Conservation (phyloP, 306 rosid species). For the Prunus salicina region DNA sequence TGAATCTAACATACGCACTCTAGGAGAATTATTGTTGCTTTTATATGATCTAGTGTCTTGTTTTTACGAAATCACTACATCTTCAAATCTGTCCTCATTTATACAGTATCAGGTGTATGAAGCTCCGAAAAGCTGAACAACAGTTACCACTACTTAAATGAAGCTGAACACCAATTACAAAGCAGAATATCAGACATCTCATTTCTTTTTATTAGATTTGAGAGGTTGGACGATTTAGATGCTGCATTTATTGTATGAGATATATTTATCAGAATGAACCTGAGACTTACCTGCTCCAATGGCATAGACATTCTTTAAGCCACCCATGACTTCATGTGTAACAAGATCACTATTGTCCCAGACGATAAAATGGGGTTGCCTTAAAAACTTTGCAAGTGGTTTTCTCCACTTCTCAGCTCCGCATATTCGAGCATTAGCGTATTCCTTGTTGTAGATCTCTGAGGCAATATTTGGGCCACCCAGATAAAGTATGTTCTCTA, state of each 20-base stretch:
- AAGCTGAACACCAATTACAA: neutral
- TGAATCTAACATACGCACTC: too few relatives aligned
- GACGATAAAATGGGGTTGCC: slow-evolving; percentile 86
- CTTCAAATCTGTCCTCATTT: neutral
- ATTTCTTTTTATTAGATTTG: neutral
- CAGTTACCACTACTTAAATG: neutral
- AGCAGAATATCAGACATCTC: neutral
- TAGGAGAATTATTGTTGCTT: neutral
- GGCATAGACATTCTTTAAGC: slow-evolving; percentile 91
- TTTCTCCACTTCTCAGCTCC: slow-evolving; percentile 97
- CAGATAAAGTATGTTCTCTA: slow-evolving; percentile 90
- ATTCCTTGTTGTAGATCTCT: slow-evolving; percentile 88
- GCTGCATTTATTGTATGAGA: neutral
- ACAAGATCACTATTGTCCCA: slow-evolving; percentile 96
- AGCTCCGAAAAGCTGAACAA: neutral
- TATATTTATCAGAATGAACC: neutral
- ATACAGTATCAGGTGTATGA: neutral
- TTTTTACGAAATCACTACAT: neutral
- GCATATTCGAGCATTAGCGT: slow-evolving; percentile 95
- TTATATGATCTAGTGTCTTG: neutral
- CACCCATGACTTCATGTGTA: slow-evolving; percentile 99
- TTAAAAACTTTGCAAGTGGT: slow-evolving; percentile 73
- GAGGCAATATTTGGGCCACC: slow-evolving; percentile 98
- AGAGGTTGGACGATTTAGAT: neutral
- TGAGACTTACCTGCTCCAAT: slow-evolving; percentile 78